Base-by-base conservation (phyloP, 2,329 filamentous ascomycete genomes). In the Aspergillus persii region DNA sequence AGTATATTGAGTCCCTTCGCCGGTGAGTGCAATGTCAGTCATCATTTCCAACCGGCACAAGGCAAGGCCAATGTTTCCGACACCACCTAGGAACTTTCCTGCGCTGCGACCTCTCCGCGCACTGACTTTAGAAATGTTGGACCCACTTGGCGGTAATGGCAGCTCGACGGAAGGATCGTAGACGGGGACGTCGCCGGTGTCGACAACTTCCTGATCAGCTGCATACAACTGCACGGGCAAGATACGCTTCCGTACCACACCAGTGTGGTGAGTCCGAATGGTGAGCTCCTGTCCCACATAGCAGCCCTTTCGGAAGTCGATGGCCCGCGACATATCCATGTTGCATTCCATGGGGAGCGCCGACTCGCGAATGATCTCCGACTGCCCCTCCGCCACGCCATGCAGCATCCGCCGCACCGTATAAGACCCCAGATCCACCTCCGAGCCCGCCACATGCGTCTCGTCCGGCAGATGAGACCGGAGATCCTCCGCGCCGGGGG, bases 281-380 rank as follows among this genome's bases (percentile, higher is more conserved):
- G 95, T 98, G 63, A 99, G 83, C 76, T 99, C 95, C 77, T 99
- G 95, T 0, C 95, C 95, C 7, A 98, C 86, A 75, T 99, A 99
- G 77, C 95, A 99, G 7, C 95, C 95, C 79, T 99, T 99, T 71
- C 87, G 87, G 79, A 95, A 99, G 76, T 97, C 91, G 65, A 99
- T 89, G 29, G 87, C 95, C 51, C 85, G 84, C 83, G 91, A 91
- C 60, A 91, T 79, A 76, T 99, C 95, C 73, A 98, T 84, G 74
- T 97, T 97, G 71, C 84, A 89, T 76, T 98, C 94, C 75, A 93
- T 88, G 1, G 95, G 94, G 56, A 99, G 80, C 0, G 92, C 87
- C 18, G 83, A 79, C 64, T 89, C 89, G 59, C 82, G 78, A 6
- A 85, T 74, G 23, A 99, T 87, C 79, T 99, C 95, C 15, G 78